A percentile compares a stretch with the other conserved stretches of the same genome.
phyloP scores from a whole-genome alignment of 2,329 filamentous ascomycete genomes.

The Cryphonectria radicalis region DNA sequence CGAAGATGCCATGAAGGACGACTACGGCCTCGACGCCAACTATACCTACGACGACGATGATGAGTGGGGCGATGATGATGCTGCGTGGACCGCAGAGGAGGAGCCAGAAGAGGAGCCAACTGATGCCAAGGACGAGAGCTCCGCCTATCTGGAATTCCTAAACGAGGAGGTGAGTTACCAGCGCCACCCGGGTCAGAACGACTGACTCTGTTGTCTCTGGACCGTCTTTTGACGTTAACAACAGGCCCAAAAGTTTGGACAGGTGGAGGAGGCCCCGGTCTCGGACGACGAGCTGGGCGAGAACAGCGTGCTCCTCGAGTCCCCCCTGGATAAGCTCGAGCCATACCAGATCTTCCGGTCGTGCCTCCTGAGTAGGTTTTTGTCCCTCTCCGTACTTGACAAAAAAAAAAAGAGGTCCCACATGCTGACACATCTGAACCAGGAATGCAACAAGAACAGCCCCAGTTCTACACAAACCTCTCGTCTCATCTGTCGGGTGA shows the following conservation, averaged over 20 bases:
- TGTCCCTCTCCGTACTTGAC: not conserved
- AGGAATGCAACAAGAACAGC: slow-evolving; percentile 91
- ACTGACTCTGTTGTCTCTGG: too few relatives aligned
- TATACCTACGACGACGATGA: slow-evolving; percentile 75
- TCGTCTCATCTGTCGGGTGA: slow-evolving; percentile 78
- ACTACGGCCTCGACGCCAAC: slow-evolving; percentile 71
- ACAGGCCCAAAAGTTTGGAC: slow-evolving; percentile 81
- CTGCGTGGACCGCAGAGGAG: slow-evolving; percentile 77
- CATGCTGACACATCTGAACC: slow-evolving; percentile 16
- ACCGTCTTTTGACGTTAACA: slow-evolving; percentile 30
- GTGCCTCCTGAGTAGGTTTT: slow-evolving; percentile 77
- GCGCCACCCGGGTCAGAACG: too few relatives aligned
- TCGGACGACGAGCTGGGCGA: slow-evolving; percentile 90
- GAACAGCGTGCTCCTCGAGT: slow-evolving; percentile 90
- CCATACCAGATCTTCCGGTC: slow-evolving; percentile 89
- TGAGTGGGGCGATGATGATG: slow-evolving; percentile 81
- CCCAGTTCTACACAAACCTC: slow-evolving; percentile 82
- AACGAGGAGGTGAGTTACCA: slow-evolving; percentile 74
- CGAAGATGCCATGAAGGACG: slow-evolving; percentile 89
- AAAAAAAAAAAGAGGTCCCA: too few relatives aligned
- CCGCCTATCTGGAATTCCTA: slow-evolving; percentile 93
- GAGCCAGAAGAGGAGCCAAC: slow-evolving; percentile 66
- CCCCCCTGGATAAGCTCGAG: slow-evolving; percentile 92
- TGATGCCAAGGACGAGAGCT: slow-evolving; percentile 86
- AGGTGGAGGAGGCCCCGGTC: slow-evolving; percentile 61